Conservation (phyloP, 2,329 filamentous ascomycete species). For the Metarhizium album region DNA sequence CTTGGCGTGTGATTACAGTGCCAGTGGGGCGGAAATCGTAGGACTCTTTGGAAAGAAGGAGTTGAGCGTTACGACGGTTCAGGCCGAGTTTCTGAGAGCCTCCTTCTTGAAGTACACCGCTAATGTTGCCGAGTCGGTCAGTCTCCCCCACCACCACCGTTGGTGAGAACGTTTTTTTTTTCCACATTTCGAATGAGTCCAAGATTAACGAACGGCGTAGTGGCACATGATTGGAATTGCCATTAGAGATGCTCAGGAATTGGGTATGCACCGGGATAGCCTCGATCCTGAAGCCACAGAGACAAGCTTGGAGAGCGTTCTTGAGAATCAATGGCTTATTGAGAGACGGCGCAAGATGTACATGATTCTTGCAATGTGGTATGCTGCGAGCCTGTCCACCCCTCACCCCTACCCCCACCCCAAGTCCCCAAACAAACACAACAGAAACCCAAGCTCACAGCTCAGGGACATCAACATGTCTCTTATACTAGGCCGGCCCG, state of each 20-base stretch:
- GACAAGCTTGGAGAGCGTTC: conserved; percentile 34
- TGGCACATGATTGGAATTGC: conserved; percentile 46
- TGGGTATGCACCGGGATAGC: conserved; percentile 46
- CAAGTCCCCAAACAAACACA: neutral
- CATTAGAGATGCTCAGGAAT: conserved; percentile 51
- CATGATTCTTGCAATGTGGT: conserved; percentile 38
- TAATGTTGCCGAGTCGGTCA: conserved; percentile 45
- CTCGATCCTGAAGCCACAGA: conserved; percentile 38
- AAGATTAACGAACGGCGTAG: conserved; percentile 16
- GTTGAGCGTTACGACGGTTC: conserved; percentile 44
- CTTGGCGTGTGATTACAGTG: conserved; percentile 49
- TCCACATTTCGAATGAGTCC: neutral
- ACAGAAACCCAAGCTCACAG: neutral
- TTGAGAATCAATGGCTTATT: conserved; percentile 48
- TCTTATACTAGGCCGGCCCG: conserved; percentile 43
- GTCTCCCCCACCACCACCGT: neutral
- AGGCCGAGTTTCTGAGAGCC: conserved; percentile 46
- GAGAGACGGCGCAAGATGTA: conserved; percentile 46
- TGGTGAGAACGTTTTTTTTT: neutral
- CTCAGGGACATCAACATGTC: conserved; percentile 44
- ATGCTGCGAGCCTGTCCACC: conserved; percentile 1
- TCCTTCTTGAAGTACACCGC: conserved; percentile 48
- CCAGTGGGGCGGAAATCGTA: conserved; percentile 42
- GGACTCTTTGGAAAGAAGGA: conserved; percentile 45
- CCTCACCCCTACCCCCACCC: neutral